Conservation (phyloP, 805 yeast species). For the Candida ascalaphidarum region DNA sequence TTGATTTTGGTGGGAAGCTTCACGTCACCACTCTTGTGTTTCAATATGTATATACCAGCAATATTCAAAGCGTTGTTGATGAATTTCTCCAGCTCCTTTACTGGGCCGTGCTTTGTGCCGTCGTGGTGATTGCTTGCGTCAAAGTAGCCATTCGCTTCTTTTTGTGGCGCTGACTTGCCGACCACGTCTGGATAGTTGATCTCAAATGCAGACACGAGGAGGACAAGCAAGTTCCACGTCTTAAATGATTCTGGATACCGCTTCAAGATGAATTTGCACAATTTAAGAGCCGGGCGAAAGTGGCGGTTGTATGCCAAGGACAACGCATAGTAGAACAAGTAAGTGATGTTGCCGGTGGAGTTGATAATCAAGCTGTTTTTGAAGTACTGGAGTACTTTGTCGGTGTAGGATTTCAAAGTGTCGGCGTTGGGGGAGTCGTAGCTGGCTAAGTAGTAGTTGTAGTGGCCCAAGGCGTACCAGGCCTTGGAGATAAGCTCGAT, state of each 20-base stretch:
- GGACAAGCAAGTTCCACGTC: conserved; percentile 60
- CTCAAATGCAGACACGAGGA: conserved; percentile 56
- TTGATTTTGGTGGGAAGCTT: conserved; percentile 21
- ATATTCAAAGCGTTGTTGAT: conserved; percentile 43
- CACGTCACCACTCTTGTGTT: conserved; percentile 15
- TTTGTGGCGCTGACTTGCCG: too few relatives aligned
- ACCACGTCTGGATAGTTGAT: conserved; percentile 22
- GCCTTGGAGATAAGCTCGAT: conserved; percentile 22
- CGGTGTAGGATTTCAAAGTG: conserved; percentile 8
- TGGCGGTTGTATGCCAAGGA: conserved; percentile 37
- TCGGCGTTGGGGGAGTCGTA: conserved; percentile 15
- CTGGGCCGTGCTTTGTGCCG: neutral
- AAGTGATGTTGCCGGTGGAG: conserved; percentile 20
- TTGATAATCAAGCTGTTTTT: conserved; percentile 29
- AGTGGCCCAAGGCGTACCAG: conserved; percentile 30
- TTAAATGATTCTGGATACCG: conserved; percentile 47
- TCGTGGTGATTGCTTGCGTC: neutral
- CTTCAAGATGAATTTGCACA: conserved; percentile 41
- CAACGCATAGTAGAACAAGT: conserved; percentile 38
- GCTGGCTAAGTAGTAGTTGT: conserved; percentile 17
- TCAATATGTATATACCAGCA: conserved; percentile 23
- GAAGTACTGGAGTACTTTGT: conserved; percentile 13
- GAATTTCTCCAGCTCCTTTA: conserved; percentile 45
- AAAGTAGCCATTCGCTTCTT: neutral
- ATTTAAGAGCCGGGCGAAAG: conserved; percentile 33